Base-by-base conservation (phyloP, 495 filamentous ascomycete species). In the Trichoderma erinaceum region DNA sequence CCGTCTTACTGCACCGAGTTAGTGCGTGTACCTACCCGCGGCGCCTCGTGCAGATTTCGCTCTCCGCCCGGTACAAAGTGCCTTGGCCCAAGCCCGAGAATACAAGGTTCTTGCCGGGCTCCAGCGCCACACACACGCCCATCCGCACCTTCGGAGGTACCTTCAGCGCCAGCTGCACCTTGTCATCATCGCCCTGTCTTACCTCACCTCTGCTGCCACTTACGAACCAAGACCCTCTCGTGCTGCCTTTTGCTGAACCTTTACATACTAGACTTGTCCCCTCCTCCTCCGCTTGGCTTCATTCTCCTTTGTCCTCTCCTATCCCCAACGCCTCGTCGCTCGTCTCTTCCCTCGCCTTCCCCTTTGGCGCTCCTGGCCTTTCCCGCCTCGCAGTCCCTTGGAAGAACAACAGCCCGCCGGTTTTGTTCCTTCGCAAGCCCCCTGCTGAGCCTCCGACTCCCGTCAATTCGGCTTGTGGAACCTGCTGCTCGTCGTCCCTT, bases 241-340 rank as follows among this genome's bases (percentile, higher is more conserved):
- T 29, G 29, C 56, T 61, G 23, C 27, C 15, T 18, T 29, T 32
- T 61, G 56, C 56, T 32, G 12, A 15, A 61, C 56, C 56, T 61
- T 61, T 61, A 61, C 56, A 61, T 61, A 61, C 56, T 61, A 61
- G 56, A 61, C 56, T 61, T 27, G 56, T 61, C 56, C 56, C 56
- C 50, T 56, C 56, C 56, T 61, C 56, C 56, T 61, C 56, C 56
- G 56, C 8, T 32, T 32, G 56, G 56, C 56, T 61, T 61, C 56
- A 61, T 18, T 61, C 56, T 61, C 56, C 56, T 61, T 61, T 61
- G 56, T 61, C 56, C 56, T 21, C 48, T 46, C 43, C 18, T n/a
- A 56, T 23, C 50, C 50, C 21, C 18, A 38, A 16, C 50, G 18
- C 50, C 23, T 56, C 50, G 3, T 12, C 23, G 16, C 23, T 25